These are phyloP conservation scores for Globisporangium recalcitrans DNA, from an alignment of 352 stramenopile species.

Conservation along the genomic window DNA sequence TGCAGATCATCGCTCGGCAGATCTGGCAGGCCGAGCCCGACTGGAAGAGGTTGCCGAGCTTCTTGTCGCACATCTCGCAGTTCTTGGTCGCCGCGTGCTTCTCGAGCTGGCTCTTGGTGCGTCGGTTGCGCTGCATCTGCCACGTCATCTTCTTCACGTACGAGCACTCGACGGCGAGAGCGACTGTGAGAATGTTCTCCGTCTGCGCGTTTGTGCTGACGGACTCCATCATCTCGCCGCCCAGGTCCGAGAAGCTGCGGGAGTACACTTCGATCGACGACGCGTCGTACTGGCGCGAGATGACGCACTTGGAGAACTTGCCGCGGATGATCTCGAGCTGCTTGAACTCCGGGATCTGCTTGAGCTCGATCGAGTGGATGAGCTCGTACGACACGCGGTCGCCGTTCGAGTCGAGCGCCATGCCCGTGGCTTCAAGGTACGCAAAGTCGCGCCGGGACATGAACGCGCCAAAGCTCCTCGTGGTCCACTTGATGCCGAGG, in stretches of 20 bases:
- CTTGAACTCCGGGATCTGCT: constrained; percentile 13
- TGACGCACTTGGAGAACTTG: constrained; percentile 49
- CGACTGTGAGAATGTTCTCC: constrained; percentile 10
- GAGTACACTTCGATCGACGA: constrained; percentile 44
- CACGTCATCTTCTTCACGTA: constrained; percentile 52
- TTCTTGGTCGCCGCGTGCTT: constrained; percentile 8
- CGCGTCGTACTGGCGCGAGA: constrained; percentile 32
- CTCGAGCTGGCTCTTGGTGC: constrained; percentile 15
- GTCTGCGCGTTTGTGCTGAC: constrained; percentile 30
- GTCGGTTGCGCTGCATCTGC: constrained; percentile 20
- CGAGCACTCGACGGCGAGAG: constrained; percentile 38
- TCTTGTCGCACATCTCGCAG: constrained; percentile 33
- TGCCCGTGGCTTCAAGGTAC: constrained; percentile 17
- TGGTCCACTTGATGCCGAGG: constrained; percentile 46
- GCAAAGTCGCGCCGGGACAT: constrained; percentile 36
- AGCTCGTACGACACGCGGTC: constrained; percentile 16
- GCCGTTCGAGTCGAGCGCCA: constrained; percentile 17
- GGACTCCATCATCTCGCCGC: constrained; percentile 28
- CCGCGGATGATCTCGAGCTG: constrained; percentile 34
- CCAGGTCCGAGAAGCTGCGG: constrained; percentile 35
- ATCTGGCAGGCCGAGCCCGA: constrained; percentile 30
- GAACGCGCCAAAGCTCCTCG: constrained; percentile 26
- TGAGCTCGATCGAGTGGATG: constrained; percentile 14
- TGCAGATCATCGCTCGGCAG: constrained; percentile 33
- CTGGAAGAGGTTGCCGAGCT: constrained; percentile 28